These are phyloP conservation scores for Butyriboletus loyo DNA, from an alignment of 768 basidiomycete species.

Conservation along the genomic window DNA sequence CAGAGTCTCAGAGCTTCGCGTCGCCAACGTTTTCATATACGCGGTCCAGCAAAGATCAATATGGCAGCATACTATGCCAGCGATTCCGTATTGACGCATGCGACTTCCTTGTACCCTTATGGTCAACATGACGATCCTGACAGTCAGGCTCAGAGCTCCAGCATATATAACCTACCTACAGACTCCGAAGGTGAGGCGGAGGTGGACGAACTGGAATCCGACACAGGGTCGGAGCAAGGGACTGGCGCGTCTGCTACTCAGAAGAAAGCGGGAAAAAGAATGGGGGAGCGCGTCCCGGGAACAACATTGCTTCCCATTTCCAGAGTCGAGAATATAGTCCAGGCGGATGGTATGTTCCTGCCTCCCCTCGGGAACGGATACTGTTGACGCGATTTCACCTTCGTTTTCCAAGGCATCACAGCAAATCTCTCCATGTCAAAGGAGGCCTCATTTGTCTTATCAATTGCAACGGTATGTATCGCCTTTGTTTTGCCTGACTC, in stretches of 20 bases:
- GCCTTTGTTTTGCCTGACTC: background rate
- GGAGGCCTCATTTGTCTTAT: conserved; percentile 70
- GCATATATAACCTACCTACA: conserved; percentile 32
- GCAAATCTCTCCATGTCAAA: conserved; percentile 67
- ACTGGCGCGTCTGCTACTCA: conserved; percentile 23
- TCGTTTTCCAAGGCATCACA: conserved; percentile 45
- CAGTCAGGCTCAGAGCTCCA: conserved; percentile 22
- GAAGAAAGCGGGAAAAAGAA: conserved; percentile 28
- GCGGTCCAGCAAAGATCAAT: conserved; percentile 10
- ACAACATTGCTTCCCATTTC: conserved; percentile 64
- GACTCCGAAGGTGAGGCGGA: conserved; percentile 34
- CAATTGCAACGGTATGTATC: conserved; percentile 65
- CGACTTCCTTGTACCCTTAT: conserved; percentile 33
- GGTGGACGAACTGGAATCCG: conserved; percentile 34
- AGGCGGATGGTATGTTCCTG: conserved; percentile 63
- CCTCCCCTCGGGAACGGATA: conserved; percentile 5
- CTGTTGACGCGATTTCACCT: conserved; percentile 16
- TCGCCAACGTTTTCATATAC: conserved; percentile 6
- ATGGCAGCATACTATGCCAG: conserved; percentile 33
- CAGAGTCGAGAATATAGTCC: conserved; percentile 72
- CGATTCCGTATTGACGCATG: conserved; percentile 30
- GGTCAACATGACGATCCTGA: conserved; percentile 24
- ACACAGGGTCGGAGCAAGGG: conserved; percentile 31
- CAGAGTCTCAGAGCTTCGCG: conserved; percentile 2
- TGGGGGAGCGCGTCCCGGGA: conserved; percentile 53